phyloP scores from a whole-genome alignment of 306 rosid species.

The Prunus kanzakura region DNA sequence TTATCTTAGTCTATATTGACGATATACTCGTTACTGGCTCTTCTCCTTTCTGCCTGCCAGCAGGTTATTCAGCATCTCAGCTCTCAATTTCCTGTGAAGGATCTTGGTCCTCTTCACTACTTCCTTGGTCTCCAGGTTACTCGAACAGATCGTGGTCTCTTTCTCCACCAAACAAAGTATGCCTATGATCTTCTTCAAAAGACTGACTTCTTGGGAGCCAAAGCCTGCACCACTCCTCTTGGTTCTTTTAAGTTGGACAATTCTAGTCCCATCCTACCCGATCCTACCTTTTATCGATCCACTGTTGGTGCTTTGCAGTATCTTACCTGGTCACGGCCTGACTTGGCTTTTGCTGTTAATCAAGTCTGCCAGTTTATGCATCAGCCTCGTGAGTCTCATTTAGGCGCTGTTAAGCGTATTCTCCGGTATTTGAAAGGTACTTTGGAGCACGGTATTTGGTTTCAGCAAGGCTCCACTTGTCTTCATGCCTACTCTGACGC shows the following conservation, averaged over 20 bases:
- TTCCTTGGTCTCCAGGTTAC: neutral
- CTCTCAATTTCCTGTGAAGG: neutral
- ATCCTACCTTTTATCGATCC: neutral
- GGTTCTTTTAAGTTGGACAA: neutral
- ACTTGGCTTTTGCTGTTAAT: too few species aligned
- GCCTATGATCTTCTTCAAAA: neutral
- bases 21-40: neutral
- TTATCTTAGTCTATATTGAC: neutral
- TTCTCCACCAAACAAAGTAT: too few species aligned
- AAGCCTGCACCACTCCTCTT: neutral
- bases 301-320: neutral
- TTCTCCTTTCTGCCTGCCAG: neutral
- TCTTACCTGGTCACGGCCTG: neutral
- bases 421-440: neutral
- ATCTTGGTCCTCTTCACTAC: neutral
- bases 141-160: too few species aligned
- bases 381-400: neutral
- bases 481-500: too few species aligned
- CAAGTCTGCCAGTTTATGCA: neutral
- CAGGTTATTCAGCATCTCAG: too few species aligned
- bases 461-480: too few species aligned
- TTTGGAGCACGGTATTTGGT: neutral
- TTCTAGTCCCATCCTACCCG: neutral
- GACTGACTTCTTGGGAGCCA: neutral
- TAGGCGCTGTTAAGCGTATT: neutral